Conservation (phyloP, 2,329 filamentous ascomycete species). For the Claviceps sp. region DNA sequence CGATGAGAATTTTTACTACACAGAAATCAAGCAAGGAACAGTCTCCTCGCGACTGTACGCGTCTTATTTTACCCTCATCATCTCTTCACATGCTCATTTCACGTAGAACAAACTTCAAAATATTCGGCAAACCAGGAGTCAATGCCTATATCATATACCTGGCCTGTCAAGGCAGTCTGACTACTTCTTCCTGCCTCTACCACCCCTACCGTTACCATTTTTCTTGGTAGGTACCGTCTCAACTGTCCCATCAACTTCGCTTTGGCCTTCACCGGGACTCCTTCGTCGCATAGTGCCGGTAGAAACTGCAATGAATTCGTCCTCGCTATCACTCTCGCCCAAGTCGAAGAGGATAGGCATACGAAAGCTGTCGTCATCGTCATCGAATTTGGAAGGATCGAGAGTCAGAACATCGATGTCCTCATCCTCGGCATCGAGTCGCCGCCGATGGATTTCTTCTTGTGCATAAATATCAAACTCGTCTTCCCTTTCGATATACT, state of each 20-base stretch:
- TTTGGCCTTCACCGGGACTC: constrained; percentile 62
- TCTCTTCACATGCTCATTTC: neutral
- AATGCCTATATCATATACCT: neutral
- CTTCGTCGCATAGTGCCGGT: constrained; percentile 77
- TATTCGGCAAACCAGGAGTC: neutral
- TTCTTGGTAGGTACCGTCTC: constrained; percentile 27
- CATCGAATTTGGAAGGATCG: constrained; percentile 49
- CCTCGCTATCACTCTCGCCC: constrained; percentile 88
- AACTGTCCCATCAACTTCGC: constrained; percentile 43
- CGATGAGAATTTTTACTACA: neutral
- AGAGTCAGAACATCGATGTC: constrained; percentile 79
- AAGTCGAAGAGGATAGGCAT: constrained; percentile 93
- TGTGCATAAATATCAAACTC: constrained; percentile 96
- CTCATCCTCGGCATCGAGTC: constrained; percentile 85
- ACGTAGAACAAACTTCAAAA: neutral
- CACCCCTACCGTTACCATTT: constrained; percentile 19
- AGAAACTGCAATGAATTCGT: constrained; percentile 60
- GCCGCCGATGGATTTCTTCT: constrained; percentile 83
- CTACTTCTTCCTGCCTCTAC: constrained; percentile 29
- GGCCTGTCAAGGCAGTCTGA: neutral
- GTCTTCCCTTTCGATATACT: constrained; percentile 90
- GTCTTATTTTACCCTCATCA: too few species aligned
- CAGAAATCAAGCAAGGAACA: neutral
- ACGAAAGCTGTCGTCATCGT: constrained; percentile 53
- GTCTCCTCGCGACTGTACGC: neutral